A percentile compares a stretch with the other conserved stretches of the same genome.
Evolutionary conservation across 2,329 filamentous ascomycete species (phyloP).

Genomic region (Aspergillus calidoustus): DNA sequence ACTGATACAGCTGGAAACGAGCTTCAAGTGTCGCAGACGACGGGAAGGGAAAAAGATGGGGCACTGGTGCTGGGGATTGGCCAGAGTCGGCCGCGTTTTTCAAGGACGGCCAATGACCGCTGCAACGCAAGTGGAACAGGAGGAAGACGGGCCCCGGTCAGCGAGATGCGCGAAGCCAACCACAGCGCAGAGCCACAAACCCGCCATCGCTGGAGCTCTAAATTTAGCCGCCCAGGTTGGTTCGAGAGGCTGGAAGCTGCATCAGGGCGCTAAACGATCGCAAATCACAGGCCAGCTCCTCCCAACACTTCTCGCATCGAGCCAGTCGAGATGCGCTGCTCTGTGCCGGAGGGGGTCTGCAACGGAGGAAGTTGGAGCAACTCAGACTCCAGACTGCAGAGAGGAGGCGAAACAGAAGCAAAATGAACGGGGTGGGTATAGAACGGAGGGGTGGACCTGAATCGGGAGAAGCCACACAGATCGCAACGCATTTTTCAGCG

Average conservation of each 20-base stretch:
- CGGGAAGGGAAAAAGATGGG: conserved; percentile 22
- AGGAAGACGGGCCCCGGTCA: conserved; percentile 15
- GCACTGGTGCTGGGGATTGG: conserved; percentile 21
- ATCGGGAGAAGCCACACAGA: conserved; percentile 18
- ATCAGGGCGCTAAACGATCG: conserved; percentile 41
- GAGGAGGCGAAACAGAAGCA: conserved; percentile 5
- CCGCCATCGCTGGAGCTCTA: conserved; percentile 36
- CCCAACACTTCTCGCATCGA: conserved; percentile 18
- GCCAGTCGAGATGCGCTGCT: conserved; percentile 10
- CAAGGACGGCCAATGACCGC: conserved; percentile 22
- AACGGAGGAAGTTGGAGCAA: conserved; percentile 10
- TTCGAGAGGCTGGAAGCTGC: conserved; percentile 31
- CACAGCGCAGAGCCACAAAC: conserved; percentile 16
- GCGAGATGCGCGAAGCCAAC: conserved; percentile 28
- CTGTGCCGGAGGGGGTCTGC: conserved; percentile 8
- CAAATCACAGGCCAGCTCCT: conserved; percentile 33
- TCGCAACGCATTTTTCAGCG: conserved; percentile 7
- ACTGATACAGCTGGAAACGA: conserved; percentile 17
- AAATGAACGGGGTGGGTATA: conserved; percentile 19
- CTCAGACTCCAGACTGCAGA: not conserved
- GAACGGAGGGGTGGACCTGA: conserved; percentile 21
- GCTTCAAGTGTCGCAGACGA: conserved; percentile 18
- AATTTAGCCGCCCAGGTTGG: conserved; percentile 42
- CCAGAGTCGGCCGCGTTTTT: conserved; percentile 26
- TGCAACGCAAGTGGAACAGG: conserved; percentile 1